Conservation (phyloP, 192 early-diverging fungal genomes). For the Podila clonocystis region DNA sequence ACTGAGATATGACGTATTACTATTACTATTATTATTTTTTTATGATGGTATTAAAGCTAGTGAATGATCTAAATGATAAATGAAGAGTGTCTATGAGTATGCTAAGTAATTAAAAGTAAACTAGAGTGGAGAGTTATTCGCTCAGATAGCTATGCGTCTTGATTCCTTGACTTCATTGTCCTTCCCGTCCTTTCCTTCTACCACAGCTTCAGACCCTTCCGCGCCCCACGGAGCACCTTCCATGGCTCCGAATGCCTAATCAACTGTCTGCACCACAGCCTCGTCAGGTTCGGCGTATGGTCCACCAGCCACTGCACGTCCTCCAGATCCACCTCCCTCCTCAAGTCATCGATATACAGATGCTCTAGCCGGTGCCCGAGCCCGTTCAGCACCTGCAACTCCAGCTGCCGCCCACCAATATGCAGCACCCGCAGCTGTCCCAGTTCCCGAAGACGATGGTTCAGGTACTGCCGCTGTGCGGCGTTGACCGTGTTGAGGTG, state of each 20-base stretch:
- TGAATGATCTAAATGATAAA: too few relatives aligned
- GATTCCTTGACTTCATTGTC: too few relatives aligned
- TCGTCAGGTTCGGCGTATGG: constrained; percentile 41
- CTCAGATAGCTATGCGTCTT: too few relatives aligned
- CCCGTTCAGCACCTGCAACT: constrained; percentile 36
- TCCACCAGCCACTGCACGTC: constrained; percentile 45
- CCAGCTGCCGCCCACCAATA: constrained; percentile 37
- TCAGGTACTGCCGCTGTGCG: constrained; percentile 22
- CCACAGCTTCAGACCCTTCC: constrained; percentile 34
- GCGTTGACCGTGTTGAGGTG: constrained; percentile 29
- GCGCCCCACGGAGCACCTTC: constrained; percentile 27
- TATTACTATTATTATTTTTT: too few relatives aligned
- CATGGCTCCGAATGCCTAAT: constrained; percentile 47
- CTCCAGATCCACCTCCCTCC: constrained; percentile 31
- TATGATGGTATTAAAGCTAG: too few relatives aligned
- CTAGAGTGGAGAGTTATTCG: too few relatives aligned
- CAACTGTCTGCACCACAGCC: constrained; percentile 46
- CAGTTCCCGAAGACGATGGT: constrained; percentile 34
- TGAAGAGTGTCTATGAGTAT: too few relatives aligned
- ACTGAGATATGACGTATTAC: too few relatives aligned
- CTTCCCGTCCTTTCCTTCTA: neutral
- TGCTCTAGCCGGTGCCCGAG: constrained; percentile 38
- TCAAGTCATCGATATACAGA: constrained; percentile 33
- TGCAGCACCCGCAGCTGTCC: constrained; percentile 38
- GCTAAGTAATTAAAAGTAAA: too few relatives aligned